These are phyloP conservation scores for Lathyrus oleraceus DNA, from an alignment of 306 rosid genomes.

Conservation along the genomic window DNA sequence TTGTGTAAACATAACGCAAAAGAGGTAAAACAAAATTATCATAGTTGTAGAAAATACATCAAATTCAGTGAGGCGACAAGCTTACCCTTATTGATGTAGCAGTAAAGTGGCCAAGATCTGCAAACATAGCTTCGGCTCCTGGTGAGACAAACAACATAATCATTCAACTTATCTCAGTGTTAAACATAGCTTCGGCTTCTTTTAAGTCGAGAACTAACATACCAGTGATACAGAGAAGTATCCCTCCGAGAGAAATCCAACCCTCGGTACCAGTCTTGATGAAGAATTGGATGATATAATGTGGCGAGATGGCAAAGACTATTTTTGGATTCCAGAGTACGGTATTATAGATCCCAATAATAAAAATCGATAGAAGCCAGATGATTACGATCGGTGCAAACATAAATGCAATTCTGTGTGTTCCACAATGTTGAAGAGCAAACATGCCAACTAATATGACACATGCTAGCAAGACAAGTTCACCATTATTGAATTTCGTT, in stretches of 20 bases:
- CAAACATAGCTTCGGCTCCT: conserved; percentile 95
- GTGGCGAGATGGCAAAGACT: conserved; percentile 64
- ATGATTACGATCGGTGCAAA: conserved; percentile 76
- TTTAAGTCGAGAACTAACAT: conserved; percentile 38
- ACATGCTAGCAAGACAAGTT: conserved; percentile 73
- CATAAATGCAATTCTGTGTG: conserved; percentile 73
- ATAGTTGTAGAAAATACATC: background rate
- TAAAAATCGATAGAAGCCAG: conserved; percentile 77
- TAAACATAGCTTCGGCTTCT: conserved; percentile 25
- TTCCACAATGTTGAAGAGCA: conserved; percentile 87
- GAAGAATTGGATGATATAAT: conserved; percentile 70
- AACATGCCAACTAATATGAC: conserved; percentile 72
- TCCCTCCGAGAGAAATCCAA: conserved; percentile 87
- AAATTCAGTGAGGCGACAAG: conserved; percentile 13
- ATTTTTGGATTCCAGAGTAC: conserved; percentile 74
- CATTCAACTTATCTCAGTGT: conserved; percentile 24
- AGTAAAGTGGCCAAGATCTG: conserved; percentile 86
- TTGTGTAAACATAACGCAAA: conserved; percentile 8
- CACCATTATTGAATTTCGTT: conserved; percentile 54
- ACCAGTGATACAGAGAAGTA: conserved; percentile 88
- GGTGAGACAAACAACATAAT: conserved; percentile 30
- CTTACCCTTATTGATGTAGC: conserved; percentile 82
- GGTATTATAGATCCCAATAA: conserved; percentile 71
- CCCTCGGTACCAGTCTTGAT: conserved; percentile 64
- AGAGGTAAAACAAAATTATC: background rate